Conservation (phyloP, 2,329 filamentous ascomycete genomes). For the Ophiocordyceps camponoti-rufipedis region DNA sequence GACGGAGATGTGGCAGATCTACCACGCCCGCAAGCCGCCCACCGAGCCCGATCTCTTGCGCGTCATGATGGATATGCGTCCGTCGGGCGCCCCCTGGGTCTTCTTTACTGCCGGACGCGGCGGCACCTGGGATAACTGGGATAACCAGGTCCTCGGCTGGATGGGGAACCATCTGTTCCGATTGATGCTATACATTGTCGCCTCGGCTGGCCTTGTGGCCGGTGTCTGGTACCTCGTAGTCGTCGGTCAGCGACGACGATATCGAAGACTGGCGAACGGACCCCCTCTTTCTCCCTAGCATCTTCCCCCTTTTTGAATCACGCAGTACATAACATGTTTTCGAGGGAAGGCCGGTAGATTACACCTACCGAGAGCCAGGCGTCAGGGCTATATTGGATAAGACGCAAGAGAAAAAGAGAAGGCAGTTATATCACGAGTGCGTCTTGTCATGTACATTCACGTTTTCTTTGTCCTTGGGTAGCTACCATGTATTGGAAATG, state of each 20-base stretch:
- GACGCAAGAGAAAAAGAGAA: not conserved
- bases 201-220: not conserved
- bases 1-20: slow-evolving; percentile 2
- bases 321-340: not conserved
- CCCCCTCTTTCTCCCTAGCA: too few species aligned
- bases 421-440: too few species aligned
- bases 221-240: not conserved
- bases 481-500: not conserved
- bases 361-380: too few species aligned
- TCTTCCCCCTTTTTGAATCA: too few species aligned
- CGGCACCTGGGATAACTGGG: slow-evolving; percentile 2
- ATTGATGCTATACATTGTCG: not conserved
- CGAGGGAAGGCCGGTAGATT: not conserved
- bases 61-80: slow-evolving; percentile 3
- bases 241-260: not conserved
- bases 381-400: not conserved
- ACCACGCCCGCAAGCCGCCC: slow-evolving; percentile 1
- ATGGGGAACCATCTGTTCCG: slow-evolving; percentile 1
- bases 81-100: slow-evolving; percentile 1
- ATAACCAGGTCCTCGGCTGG: slow-evolving; percentile 2
- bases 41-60: slow-evolving; percentile 1
- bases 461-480: too few species aligned
- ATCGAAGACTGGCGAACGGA: not conserved
- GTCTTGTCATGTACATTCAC: too few species aligned
- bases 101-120: slow-evolving; percentile 2